Percentiles rank a stretch among this genome's conserved stretches.
Evolutionary conservation across 345 rosid species (phyloP).

Genomic region (Xanthoceras sorbifolium): DNA sequence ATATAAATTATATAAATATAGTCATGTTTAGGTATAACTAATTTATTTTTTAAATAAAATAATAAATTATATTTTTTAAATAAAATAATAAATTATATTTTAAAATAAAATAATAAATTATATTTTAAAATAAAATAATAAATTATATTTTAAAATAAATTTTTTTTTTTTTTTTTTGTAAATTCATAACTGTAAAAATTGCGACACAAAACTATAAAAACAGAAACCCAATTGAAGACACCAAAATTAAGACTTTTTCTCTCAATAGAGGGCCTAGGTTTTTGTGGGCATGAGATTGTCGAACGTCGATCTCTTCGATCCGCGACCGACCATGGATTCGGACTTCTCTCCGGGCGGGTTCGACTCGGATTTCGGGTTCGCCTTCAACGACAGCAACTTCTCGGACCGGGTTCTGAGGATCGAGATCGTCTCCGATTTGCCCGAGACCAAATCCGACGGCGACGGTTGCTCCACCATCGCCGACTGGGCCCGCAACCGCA

Average conservation of each 20-base stretch:
- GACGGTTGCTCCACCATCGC: constrained; percentile 54
- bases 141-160: too few species aligned
- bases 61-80: too few species aligned
- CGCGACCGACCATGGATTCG: constrained; percentile 44
- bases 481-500: constrained; percentile 71
- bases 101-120: too few species aligned
- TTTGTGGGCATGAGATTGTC: constrained; percentile 35
- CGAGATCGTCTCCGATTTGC: constrained; percentile 55
- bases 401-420: constrained; percentile 77
- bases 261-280: not conserved
- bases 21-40: too few species aligned
- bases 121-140: too few species aligned
- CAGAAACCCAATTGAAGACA: not conserved
- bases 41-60: too few species aligned
- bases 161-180: too few species aligned
- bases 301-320: constrained; percentile 48
- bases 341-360: constrained; percentile 35
- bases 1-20: too few species aligned
- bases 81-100: too few species aligned
- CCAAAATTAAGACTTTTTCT: not conserved
- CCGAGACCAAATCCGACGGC: constrained; percentile 44
- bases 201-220: not conserved
- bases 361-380: constrained; percentile 68
- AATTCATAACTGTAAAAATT: not conserved
- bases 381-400: constrained; percentile 76